phyloP scores from a whole-genome alignment of 176 grass and related monocot species.

The Guadua angustifolia region DNA sequence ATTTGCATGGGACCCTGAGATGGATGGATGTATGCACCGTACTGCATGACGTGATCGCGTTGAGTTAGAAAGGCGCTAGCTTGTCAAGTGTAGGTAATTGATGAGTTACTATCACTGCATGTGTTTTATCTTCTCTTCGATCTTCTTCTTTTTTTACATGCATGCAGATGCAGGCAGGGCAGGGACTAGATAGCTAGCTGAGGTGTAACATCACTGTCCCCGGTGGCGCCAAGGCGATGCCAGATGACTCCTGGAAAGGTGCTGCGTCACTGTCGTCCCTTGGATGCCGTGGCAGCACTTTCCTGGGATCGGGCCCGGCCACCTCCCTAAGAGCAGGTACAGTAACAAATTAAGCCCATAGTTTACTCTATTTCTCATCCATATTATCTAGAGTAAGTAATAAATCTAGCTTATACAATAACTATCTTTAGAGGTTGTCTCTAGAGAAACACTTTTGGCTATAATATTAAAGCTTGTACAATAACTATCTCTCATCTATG shows the following conservation, averaged over 20 bases:
- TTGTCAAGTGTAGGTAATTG: not conserved
- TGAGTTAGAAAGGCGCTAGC: not conserved
- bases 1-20: not conserved
- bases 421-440: no score
- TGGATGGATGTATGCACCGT: not conserved
- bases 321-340: no score
- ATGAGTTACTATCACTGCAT: not conserved
- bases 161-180: not conserved
- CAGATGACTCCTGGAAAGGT: conserved; percentile 33
- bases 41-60: not conserved
- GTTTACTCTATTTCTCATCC: no score
- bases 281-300: not conserved
- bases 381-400: no score
- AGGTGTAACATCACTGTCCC: conserved; percentile 33
- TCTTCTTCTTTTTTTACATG: not conserved
- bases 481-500: no score
- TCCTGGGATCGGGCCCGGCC: not conserved
- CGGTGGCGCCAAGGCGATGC: not conserved
- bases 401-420: no score
- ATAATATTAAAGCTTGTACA: no score
- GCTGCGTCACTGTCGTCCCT: conserved; percentile 32
- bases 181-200: not conserved
- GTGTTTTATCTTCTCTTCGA: not conserved
- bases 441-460: no score
- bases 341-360: no score